These are phyloP conservation scores for Fusarium oxysporum DNA, from an alignment of 2,329 filamentous ascomycete genomes.

Conservation along the genomic window DNA sequence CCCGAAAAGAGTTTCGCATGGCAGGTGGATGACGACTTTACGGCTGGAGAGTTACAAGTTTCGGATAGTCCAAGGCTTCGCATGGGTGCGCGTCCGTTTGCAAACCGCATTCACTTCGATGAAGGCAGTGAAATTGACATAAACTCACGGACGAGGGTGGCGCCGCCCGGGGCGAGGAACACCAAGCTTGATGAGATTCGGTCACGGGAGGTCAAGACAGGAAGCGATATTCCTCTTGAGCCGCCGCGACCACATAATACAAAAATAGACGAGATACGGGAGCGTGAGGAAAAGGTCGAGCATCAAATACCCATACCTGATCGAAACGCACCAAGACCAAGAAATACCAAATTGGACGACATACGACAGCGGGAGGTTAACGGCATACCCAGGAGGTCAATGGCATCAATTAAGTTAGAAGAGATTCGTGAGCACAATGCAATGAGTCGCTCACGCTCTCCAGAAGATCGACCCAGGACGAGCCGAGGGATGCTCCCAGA, in stretches of 20 bases:
- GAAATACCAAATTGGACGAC: slow-evolving; percentile 63
- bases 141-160: slow-evolving; percentile 45
- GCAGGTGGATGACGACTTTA: slow-evolving; percentile 69
- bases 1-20: slow-evolving; percentile 67
- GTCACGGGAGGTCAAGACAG: slow-evolving; percentile 54
- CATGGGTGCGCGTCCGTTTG: slow-evolving; percentile 52
- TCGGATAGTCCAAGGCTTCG: slow-evolving; percentile 67
- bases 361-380: slow-evolving; percentile 59
- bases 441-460: slow-evolving; percentile 57
- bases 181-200: slow-evolving; percentile 60
- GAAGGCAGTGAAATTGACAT: slow-evolving; percentile 48
- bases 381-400: slow-evolving; percentile 58
- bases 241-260: slow-evolving; percentile 41
- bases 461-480: slow-evolving; percentile 50
- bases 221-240: slow-evolving; percentile 41
- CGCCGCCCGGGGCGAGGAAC: slow-evolving; percentile 52
- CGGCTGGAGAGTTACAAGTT: slow-evolving; percentile 65
- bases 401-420: slow-evolving; percentile 63
- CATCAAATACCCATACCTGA: slow-evolving; percentile 49
- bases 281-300: slow-evolving; percentile 50
- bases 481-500: slow-evolving; percentile 36
- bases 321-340: slow-evolving; percentile 45
- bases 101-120: slow-evolving; percentile 49
- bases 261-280: slow-evolving; percentile 53
- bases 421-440: slow-evolving; percentile 65